Evolutionary conservation across 768 basidiomycete genomes (phyloP), one percentile per base, ranked within the genome.

Genomic region (Trametes cingulata): DNA sequence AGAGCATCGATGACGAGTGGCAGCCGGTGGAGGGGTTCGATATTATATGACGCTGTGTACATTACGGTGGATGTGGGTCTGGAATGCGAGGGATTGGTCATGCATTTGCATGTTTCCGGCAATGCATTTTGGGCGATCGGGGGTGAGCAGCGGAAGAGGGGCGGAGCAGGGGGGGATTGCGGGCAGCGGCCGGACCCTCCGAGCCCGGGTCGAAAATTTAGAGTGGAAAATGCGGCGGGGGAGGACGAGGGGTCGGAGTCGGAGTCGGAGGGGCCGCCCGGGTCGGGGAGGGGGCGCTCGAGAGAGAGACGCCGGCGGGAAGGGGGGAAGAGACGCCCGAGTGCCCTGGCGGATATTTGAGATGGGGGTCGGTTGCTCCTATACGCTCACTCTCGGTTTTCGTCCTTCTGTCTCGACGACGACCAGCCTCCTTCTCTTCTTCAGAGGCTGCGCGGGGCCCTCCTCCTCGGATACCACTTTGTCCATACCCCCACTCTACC

Each of bases 21-120:
- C 75, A 83, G 64, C 77, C 78, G 7, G 66, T 82, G 60, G 80
- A 77, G 60, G 77, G 68, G 29, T 77, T 82, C 61, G 73, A 74
- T 37, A 41, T 52, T 25, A 42, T 69, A 58, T 68, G 33, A 45
- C 41, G 61, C 24, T 47, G 35, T 49, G 52, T 58, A 49, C 56
- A 57, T 57, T 57, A 57, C 39, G n/a, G 17, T 46, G 33, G 12
- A 4, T 36, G 13, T 17, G 22, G 29, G 53, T 29, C 22, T 37
- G 53, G 43, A 37, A 22, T 43, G 33, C 33, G 53, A 42, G 17
- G 53, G 52, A 52, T 54, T 58, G 35, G 56, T 53, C 51, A 55
- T 19, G 54, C 50, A 29, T 36, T 24, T 17, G 25, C 24, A 25
- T 52, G 51, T 14, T 52, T 52, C 51, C 33, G 37, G 45, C 24